These are phyloP conservation scores for Penicillium samsonianum DNA, from an alignment of 495 filamentous ascomycete species.

Conservation along the genomic window DNA sequence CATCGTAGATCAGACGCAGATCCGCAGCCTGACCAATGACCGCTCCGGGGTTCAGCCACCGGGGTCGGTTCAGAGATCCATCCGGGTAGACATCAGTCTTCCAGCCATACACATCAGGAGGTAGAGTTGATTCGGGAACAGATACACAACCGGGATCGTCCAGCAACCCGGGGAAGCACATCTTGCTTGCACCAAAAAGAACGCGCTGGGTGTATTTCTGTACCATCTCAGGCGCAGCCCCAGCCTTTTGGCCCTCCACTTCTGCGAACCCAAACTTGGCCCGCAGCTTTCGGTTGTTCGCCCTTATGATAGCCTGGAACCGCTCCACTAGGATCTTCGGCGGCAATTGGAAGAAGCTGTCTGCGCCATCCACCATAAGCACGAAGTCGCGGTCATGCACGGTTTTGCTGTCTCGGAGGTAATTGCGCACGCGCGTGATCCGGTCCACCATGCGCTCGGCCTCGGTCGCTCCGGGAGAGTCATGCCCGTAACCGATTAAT, in stretches of 20 bases:
- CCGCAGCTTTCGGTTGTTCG: conserved; percentile 49
- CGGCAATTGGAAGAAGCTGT: conserved; percentile 64
- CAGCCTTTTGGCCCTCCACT: conserved; percentile 27
- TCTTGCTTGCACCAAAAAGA: conserved; percentile 62
- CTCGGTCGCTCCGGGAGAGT: conserved; percentile 34
- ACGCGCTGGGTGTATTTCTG: conserved; percentile 58
- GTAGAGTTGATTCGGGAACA: conserved; percentile 57
- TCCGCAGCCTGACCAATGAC: conserved; percentile 56
- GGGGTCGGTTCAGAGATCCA: conserved; percentile 46
- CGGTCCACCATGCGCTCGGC: conserved; percentile 44
- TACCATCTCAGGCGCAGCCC: conserved; percentile 32
- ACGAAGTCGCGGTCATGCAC: conserved; percentile 61
- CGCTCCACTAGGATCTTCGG: conserved; percentile 58
- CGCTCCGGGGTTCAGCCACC: conserved; percentile 53
- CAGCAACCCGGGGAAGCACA: conserved; percentile 49
- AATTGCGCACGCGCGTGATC: conserved; percentile 54
- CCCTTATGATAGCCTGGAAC: conserved; percentile 51
- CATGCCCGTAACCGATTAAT: conserved; percentile 48
- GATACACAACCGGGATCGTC: conserved; percentile 54
- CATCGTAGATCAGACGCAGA: conserved; percentile 52
- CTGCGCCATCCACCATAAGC: conserved; percentile 57
- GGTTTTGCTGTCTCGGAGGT: conserved; percentile 49
- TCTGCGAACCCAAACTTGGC: conserved; percentile 49
- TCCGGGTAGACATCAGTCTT: conserved; percentile 49
- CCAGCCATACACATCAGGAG: conserved; percentile 58